Evolutionary conservation across 148 eudicot genomes (phyloP).

Genomic region (Nepenthes mirabilis): DNA sequence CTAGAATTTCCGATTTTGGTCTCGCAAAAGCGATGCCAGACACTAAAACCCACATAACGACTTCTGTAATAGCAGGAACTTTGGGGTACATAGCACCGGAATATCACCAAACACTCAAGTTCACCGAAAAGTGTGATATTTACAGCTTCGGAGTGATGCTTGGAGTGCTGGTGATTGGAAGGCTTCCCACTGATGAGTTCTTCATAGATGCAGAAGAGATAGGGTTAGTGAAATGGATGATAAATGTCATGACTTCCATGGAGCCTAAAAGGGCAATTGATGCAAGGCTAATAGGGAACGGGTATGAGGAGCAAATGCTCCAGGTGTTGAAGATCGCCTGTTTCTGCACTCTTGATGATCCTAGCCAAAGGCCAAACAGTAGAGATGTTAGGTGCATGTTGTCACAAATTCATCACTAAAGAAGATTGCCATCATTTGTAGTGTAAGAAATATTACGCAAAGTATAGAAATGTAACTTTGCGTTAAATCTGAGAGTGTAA

Average conservation of each 20-base stretch:
- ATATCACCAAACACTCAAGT: conserved; percentile 68
- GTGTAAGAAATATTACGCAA: background rate
- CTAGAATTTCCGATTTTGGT: conserved; percentile 84
- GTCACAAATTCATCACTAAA: conserved; percentile 49
- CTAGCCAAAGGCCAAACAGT: conserved; percentile 88
- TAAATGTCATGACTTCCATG: conserved; percentile 53
- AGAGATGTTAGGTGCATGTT: conserved; percentile 71
- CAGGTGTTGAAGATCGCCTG: conserved; percentile 84
- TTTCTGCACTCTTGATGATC: conserved; percentile 67
- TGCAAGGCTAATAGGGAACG: conserved; percentile 45
- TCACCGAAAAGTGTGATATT: conserved; percentile 84
- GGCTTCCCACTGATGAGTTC: conserved; percentile 59
- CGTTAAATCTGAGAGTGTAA: too few relatives aligned
- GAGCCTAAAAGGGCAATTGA: conserved; percentile 64
- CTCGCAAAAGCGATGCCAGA: conserved; percentile 76
- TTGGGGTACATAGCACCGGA: conserved; percentile 90
- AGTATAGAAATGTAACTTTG: background rate
- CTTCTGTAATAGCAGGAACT: conserved; percentile 74
- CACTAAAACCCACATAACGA: conserved; percentile 50
- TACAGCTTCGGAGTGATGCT: conserved; percentile 78
- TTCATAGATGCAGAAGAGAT: conserved; percentile 54
- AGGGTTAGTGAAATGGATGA: conserved; percentile 75
- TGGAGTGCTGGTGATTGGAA: conserved; percentile 64
- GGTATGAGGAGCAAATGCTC: conserved; percentile 83
- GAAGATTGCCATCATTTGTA: background rate